phyloP scores from a whole-genome alignment of 768 basidiomycete species.

The Polyporus arcularius region DNA sequence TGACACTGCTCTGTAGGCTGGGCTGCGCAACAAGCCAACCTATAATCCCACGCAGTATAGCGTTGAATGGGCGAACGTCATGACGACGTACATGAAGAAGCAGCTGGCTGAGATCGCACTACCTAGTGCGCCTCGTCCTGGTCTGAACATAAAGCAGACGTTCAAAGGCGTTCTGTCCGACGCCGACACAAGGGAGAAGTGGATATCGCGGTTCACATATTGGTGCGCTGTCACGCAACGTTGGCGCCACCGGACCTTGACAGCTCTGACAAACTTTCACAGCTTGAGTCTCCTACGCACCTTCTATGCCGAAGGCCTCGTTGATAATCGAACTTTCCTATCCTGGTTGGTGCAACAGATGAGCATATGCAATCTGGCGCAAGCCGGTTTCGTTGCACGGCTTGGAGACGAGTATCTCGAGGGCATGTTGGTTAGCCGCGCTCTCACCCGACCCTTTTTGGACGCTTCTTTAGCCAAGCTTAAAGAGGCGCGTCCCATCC shows the following conservation, averaged over 20 bases:
- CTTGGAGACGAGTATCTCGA: conserved; percentile 81
- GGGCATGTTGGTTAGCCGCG: conserved; percentile 65
- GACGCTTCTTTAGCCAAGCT: conserved; percentile 72
- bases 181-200: conserved; percentile 64
- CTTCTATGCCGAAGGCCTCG: conserved; percentile 79
- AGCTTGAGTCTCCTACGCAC: conserved; percentile 73
- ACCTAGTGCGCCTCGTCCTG: conserved; percentile 75
- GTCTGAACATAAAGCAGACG: conserved; percentile 78
- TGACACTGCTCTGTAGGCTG: conserved; percentile 46
- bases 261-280: not conserved
- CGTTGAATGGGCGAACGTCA: conserved; percentile 80
- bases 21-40: conserved; percentile 73
- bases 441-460: conserved; percentile 66
- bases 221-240: conserved; percentile 44
- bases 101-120: conserved; percentile 77
- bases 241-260: not conserved
- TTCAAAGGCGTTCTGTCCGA: conserved; percentile 84
- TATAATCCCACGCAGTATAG: conserved; percentile 85
- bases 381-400: conserved; percentile 73
- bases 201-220: conserved; percentile 80
- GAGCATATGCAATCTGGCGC: conserved; percentile 76
- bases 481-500: conserved; percentile 50
- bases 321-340: conserved; percentile 77
- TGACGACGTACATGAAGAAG: conserved; percentile 82
- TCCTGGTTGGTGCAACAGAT: conserved; percentile 81